Base-by-base conservation (phyloP, 257 asterid genomes). In the Verbena officinalis region DNA sequence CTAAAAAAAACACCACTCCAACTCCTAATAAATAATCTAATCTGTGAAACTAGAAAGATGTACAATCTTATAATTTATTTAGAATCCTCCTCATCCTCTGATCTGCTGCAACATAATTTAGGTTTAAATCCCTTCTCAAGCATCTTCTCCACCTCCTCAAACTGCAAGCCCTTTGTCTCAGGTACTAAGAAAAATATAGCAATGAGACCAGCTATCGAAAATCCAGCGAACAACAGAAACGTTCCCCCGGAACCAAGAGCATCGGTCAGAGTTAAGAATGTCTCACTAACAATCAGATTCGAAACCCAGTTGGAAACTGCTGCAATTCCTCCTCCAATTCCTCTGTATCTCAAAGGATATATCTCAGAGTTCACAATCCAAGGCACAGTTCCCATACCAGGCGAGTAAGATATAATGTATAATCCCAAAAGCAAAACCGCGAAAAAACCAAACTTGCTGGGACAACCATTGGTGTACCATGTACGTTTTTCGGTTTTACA, bases 311-410 rank as follows among this genome's bases (percentile, higher is more conserved):
- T 86, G 2, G 89, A 63, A n/a, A 89, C 95, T 0, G 97, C 94
- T 0, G 95, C 97, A 1, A 85, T 90, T 4, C 97, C 97, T 21
- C 97, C 95, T 5, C 95, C 89, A 9, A 85, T 64, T 3, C 97
- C 97, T 68, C 94, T 70, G 31, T 76, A 87, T 24, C 78, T 66
- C 71, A 87, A 52, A 5, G 97, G 97, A 40, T 90, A 90, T 24
- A 85, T 90, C 79, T 90, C 96, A 0, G 95, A 90, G 83, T 90
- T 90, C 13, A 90, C 96, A 1, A 90, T 85, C 95, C 97, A 89
- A 0, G 96, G 93, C 1, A 15, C 90, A 0, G 95, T 90, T 45
- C 94, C 91, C 86, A 86, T 83, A 3, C 97, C 95, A 0, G 94
- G 94, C 1, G 95, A 80, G 55, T 83, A 89, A 4, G 83, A 69